These are phyloP conservation scores for Pseudocercospora pini-densiflorae DNA, from an alignment of 2,329 filamentous ascomycete species.

Conservation along the genomic window DNA sequence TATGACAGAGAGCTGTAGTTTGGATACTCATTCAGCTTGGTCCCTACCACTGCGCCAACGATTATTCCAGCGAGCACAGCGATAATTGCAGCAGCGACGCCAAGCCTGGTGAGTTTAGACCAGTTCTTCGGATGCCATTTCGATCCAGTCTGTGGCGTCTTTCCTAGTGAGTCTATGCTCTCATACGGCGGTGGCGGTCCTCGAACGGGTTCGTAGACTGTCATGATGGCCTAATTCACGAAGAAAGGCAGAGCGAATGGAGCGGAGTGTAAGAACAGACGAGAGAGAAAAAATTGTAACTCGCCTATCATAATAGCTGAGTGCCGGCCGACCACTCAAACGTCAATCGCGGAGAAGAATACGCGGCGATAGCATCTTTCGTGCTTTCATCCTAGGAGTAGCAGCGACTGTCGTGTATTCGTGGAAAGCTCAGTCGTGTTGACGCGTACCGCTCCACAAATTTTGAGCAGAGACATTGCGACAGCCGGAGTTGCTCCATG, in stretches of 20 bases:
- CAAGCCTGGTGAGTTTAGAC: constrained; percentile 29
- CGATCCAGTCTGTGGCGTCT: constrained; percentile 21
- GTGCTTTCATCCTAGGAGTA: not conserved
- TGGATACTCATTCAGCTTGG: constrained; percentile 31
- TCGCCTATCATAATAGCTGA: not conserved
- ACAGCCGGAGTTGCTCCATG: not conserved
- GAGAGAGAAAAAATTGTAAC: not conserved
- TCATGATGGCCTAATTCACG: not conserved
- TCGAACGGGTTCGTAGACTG: constrained; percentile 2
- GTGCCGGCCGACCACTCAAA: not conserved
- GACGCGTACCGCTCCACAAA: constrained; percentile 11
- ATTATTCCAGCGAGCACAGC: constrained; percentile 33
- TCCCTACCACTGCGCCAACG: constrained; percentile 35
- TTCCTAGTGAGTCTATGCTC: constrained; percentile 19
- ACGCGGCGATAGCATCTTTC: constrained; percentile 7
- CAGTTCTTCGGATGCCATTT: constrained; percentile 35
- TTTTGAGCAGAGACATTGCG: not conserved
- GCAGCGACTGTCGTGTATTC: constrained; percentile 2
- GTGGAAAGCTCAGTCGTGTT: not conserved
- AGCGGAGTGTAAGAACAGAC: not conserved
- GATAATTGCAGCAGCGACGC: constrained; percentile 22
- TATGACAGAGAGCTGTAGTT: constrained; percentile 36
- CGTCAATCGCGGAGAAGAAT: constrained; percentile 4
- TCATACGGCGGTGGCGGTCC: constrained; percentile 22
- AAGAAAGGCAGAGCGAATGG: not conserved